Conservation (phyloP, 768 basidiomycete species). For the Candolleomyces eurysporus region DNA sequence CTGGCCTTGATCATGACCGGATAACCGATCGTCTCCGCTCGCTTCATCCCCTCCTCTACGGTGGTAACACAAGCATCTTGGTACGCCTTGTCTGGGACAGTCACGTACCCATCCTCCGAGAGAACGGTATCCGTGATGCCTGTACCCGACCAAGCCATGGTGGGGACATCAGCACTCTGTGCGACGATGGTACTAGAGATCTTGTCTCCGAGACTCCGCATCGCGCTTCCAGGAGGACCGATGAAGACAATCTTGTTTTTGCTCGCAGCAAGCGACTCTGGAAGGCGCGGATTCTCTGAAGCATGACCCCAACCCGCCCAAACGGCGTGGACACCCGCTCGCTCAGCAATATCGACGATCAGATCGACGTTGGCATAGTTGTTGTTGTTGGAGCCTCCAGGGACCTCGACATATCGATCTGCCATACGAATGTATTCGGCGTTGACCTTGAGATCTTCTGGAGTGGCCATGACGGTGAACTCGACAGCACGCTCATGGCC, state of each 20-base stretch:
- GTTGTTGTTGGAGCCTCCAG: constrained; percentile 98
- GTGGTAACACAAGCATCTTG: constrained; percentile 80
- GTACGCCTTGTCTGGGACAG: constrained; percentile 91
- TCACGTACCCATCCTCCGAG: constrained; percentile 86
- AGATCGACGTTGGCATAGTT: constrained; percentile 99
- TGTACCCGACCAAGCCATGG: constrained; percentile 98
- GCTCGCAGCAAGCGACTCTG: constrained; percentile 88
- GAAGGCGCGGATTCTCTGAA: constrained; percentile 95
- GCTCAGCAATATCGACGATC: constrained; percentile 97
- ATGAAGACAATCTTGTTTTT: constrained; percentile 99
- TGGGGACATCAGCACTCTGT: constrained; percentile 93
- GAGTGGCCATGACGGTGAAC: constrained; percentile 99
- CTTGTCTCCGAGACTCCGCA: constrained; percentile 99
- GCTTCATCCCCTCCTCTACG: constrained; percentile 83
- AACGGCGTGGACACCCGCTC: constrained; percentile 96
- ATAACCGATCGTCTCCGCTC: constrained; percentile 88
- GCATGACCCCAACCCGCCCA: constrained; percentile 99
- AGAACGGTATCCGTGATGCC: constrained; percentile 87
- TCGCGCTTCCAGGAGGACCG: constrained; percentile 96
- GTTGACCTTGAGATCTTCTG: constrained; percentile 97
- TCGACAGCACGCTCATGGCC: constrained; percentile 94
- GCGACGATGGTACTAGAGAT: constrained; percentile 99
- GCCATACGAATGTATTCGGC: constrained; percentile 99
- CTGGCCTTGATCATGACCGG: constrained; percentile 99
- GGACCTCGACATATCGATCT: constrained; percentile 97